A percentile compares a stretch with the other conserved stretches of the same genome.
Conservation (phyloP, 116 monocot genomes). For the Cymodocea nodosa region DNA sequence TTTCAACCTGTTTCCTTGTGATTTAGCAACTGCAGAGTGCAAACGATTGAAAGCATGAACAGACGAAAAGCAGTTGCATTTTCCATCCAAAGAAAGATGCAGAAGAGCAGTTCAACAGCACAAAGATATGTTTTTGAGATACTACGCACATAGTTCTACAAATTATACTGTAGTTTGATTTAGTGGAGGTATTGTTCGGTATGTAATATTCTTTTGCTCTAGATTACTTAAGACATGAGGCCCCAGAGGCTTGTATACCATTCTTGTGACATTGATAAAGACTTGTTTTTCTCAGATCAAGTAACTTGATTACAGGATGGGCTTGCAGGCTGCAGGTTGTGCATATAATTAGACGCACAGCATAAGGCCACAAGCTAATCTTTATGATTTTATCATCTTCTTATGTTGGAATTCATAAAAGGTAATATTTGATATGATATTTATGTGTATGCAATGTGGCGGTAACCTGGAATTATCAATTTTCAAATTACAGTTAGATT, state of each 20-base stretch:
- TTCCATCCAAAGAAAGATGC: neutral
- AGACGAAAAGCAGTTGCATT: neutral
- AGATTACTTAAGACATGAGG: neutral
- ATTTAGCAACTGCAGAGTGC: neutral
- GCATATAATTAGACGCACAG: too few species aligned
- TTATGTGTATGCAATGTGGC: too few species aligned
- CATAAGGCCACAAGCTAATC: too few species aligned
- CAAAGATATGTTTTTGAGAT: neutral
- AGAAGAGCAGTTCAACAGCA: neutral
- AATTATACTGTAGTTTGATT: neutral
- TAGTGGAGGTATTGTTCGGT: neutral
- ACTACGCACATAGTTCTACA: neutral
- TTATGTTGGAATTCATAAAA: too few species aligned
- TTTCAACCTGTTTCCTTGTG: neutral
- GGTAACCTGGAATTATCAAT: too few species aligned
- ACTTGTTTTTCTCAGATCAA: too few species aligned
- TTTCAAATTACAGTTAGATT: too few species aligned
- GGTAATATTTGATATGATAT: too few species aligned
- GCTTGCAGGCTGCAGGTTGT: too few species aligned
- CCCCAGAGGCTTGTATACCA: neutral
- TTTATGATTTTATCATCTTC: too few species aligned
- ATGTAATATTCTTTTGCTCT: constrained; percentile 4
- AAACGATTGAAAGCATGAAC: neutral
- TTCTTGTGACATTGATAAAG: neutral
- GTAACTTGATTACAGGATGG: too few species aligned